Base-by-base conservation (phyloP, 202 grass and related monocot genomes). In the Thinopyrum obtusiflorum region DNA sequence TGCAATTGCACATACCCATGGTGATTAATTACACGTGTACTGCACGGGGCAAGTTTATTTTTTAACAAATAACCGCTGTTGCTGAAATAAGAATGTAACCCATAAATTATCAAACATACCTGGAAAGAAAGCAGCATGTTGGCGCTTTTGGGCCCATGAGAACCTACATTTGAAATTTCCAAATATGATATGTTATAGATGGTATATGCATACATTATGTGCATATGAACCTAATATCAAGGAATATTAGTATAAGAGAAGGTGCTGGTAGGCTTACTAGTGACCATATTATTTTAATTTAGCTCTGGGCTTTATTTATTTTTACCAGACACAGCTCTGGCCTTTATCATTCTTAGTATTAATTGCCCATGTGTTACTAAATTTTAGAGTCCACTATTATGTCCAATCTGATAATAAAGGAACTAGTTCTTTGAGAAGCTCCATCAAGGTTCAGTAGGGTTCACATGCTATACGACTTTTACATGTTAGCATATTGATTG, bases 91-190 rank as follows among this genome's bases (percentile, higher is more conserved):
- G 14, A 29, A 49, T 39, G 25, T 9, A 74, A 18, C n/a, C 15
- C 14, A 25, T 31, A 83, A 83, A 44, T 35, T 24, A 14, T 35
- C 6, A 4, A 11, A 11, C 7, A 17, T 61, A 85, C 87, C 87
- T 29, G 87, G 82, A 68, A 85, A 40, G 77, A 89, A 81, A 26
- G 61, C n/a, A 12, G 87, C 82, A 76, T 85, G 28, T 61, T 89
- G 87, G 9, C 82, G 87, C 49, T 85, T 85, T 76, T 89, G 87
- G 24, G 82, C 77, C 82, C 87, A 88, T 7, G 87, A 88, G 76
- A 88, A 88, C 76, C 81, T 88, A 65, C 32, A 87, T 77, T 76
- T 5, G 15, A 24, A 66, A 23, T 65, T 68, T 11, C 2, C 42
- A 11, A 31, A 31, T 73, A 73, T 31, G 10, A 73, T 61, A 33